Base-by-base conservation (phyloP, 1,139 yeast genomes). In the Geotrichum australiense region DNA sequence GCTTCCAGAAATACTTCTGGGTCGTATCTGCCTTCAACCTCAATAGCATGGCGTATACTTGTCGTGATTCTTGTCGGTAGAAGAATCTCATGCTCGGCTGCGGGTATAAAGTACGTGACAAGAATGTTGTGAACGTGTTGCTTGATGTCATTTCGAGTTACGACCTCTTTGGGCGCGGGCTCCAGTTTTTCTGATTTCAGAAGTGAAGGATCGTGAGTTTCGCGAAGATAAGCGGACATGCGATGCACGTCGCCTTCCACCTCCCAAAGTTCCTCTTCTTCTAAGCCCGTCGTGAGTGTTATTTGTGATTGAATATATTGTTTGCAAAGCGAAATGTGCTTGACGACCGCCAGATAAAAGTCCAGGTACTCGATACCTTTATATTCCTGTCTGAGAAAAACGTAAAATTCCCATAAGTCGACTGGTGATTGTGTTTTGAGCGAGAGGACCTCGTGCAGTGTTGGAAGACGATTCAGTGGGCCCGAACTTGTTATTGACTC, bases 1-100 rank as follows among this genome's bases (percentile, higher is more conserved):
- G 93, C 84, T 45, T 78, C 81, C 53, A 83, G 91, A 64, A 91
- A 91, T 15, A 87, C 80, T 53, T 84, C 94, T 0, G 96, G 96
- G 61, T 89, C 96, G 61, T 87, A 95, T 54, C 96, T 48, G 11
- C 91, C 91, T 45, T 85, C 86, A 4, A 71, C 68, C 56, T 82
- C 87, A 41, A 87, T 76, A 23, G 86, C 76, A 43, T 72, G 70
- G 27, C 80, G 68, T 24, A 86, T 75, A 30, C 71, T 69, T 38
- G 73, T 62, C 45, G 79, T 72, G 50, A 85, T 71, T 21, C 73
- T 72, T 11, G 71, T 71, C 0, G 98, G 97, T 40, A 91, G 69
- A 43, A 76, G 71, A 36, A 91, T 68, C 54, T 76, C 80, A 52
- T 85, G 81, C 52, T 80, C 85, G 8, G 94, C 81, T 51, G 79